Evolutionary conservation across 2,329 filamentous ascomycete genomes (phyloP).

Genomic region (Botrytis fragariae): DNA sequence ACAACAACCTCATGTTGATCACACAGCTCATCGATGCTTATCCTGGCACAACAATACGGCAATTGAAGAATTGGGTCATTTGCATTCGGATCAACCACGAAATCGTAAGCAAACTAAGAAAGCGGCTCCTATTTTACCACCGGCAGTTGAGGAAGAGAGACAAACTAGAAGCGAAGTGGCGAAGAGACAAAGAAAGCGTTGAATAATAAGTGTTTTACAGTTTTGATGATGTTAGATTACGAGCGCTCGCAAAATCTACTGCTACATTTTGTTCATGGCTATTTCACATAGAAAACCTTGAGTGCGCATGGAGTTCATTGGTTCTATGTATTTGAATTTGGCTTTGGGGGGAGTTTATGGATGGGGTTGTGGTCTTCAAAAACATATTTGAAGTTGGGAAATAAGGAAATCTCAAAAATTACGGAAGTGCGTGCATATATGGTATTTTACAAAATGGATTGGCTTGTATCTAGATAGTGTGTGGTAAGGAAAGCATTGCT

Average conservation of each 20-base stretch:
- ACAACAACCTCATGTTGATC: conserved; percentile 47
- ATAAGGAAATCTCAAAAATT: background rate
- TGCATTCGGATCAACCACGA: conserved; percentile 57
- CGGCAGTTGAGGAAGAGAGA: conserved; percentile 40
- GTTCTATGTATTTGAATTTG: background rate
- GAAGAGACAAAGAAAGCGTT: conserved; percentile 28
- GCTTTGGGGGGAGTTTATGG: background rate
- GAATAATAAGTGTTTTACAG: background rate
- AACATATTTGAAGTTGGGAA: background rate
- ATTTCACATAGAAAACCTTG: background rate
- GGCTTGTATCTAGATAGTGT: background rate
- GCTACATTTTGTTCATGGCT: background rate
- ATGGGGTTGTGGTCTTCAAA: background rate
- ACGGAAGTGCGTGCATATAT: background rate
- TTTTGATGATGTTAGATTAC: background rate
- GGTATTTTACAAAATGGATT: conserved; percentile 3
- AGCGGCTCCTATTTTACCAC: conserved; percentile 20
- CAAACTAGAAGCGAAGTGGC: conserved; percentile 39
- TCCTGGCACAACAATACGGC: conserved; percentile 65
- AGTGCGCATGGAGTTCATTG: background rate
- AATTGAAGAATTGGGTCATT: conserved; percentile 55
- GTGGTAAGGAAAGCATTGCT: background rate
- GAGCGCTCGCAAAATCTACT: background rate
- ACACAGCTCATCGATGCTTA: conserved; percentile 57
- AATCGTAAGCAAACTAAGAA: conserved; percentile 41